phyloP scores from a whole-genome alignment of 2,329 filamentous ascomycete genomes.

The Ophiostoma tasmaniense region DNA sequence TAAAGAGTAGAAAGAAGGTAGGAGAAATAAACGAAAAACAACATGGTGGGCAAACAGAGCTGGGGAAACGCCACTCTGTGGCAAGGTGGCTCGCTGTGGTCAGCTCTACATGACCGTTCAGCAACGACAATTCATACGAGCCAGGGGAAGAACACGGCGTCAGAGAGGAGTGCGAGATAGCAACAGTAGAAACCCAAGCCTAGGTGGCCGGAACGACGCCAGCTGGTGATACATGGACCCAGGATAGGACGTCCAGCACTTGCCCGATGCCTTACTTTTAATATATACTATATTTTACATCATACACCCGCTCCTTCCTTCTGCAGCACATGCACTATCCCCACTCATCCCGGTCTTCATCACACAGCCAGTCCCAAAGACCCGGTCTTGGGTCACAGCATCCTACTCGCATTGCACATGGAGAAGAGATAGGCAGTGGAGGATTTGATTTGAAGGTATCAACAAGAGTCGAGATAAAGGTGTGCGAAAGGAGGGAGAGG shows the following conservation, averaged over 20 bases:
- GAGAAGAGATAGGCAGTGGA: not conserved
- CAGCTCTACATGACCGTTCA: not conserved
- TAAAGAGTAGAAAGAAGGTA: not conserved
- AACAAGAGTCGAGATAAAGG: not conserved
- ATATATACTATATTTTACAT: not conserved
- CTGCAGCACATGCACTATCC: not conserved
- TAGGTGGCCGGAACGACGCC: not conserved
- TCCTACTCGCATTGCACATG: not conserved
- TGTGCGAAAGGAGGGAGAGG: not conserved
- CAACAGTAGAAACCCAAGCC: not conserved
- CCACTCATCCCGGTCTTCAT: not conserved
- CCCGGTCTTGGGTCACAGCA: slow-evolving; percentile 7
- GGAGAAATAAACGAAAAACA: not conserved
- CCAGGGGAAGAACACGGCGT: not conserved
- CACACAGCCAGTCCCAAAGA: slow-evolving; percentile 1
- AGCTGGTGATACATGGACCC: not conserved
- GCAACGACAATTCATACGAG: not conserved
- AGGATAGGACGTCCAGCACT: not conserved
- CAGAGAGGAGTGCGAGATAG: not conserved
- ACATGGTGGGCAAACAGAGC: slow-evolving; percentile 1
- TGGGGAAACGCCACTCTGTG: slow-evolving; percentile 2
- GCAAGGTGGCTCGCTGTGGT: not conserved
- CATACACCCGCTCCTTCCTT: too few relatives aligned
- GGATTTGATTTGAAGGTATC: not conserved
- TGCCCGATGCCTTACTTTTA: not conserved